A percentile compares a stretch with the other conserved stretches of the same genome.
Evolutionary conservation across 805 yeast species (phyloP).

Genomic region (Candida boidinii): DNA sequence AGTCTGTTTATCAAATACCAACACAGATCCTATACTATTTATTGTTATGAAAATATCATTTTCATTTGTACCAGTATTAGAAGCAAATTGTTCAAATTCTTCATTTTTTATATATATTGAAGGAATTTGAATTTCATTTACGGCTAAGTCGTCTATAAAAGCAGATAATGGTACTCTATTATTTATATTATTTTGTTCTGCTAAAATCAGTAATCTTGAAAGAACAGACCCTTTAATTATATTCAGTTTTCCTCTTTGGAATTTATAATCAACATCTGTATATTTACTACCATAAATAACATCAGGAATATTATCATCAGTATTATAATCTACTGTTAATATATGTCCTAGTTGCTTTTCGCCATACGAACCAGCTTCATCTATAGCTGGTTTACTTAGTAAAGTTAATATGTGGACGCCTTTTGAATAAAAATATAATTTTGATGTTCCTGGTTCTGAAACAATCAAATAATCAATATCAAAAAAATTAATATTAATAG

Average conservation of each 20-base stretch:
- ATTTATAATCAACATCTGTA: conserved; percentile 21
- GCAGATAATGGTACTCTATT: no score
- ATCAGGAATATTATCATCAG: conserved; percentile 31
- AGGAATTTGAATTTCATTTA: no score
- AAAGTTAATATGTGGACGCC: conserved; percentile 9
- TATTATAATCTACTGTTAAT: conserved; percentile 24
- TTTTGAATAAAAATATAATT: conserved; percentile 26
- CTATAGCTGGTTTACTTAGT: conserved; percentile 14
- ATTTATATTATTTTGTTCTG: no score
- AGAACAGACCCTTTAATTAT: conserved; percentile 26
- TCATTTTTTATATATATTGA: conserved; percentile 1
- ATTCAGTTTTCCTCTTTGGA: conserved; percentile 29
- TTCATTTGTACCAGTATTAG: conserved; percentile 20
- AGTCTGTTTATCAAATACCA: conserved; percentile 21
- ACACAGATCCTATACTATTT: conserved; percentile 29
- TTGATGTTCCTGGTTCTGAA: conserved; percentile 44
- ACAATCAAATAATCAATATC: conserved; percentile 31
- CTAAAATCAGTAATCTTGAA: no score
- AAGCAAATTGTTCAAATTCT: conserved; percentile 36
- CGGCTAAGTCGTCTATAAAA: no score
- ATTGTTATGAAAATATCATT: conserved; percentile 26
- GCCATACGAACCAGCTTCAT: conserved; percentile 30
- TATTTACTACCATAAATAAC: conserved; percentile 37
- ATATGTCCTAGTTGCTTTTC: conserved; percentile 32
- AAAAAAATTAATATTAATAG: conserved; percentile 21